phyloP scores from a whole-genome alignment of 306 rosid species.

The Lablab purpureus region DNA sequence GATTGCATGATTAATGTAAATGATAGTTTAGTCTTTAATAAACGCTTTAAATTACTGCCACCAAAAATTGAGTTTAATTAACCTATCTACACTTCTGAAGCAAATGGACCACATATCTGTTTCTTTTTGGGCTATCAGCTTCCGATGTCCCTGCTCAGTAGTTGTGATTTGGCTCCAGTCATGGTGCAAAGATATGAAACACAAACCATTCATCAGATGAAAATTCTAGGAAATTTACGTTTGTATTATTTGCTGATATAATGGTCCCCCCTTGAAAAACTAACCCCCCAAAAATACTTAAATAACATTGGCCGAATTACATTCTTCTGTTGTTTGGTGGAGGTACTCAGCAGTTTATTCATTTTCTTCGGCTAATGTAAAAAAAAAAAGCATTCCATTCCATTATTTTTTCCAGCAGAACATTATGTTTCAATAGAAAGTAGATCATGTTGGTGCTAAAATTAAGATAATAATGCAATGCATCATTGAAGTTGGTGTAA shows the following conservation, averaged over 20 bases:
- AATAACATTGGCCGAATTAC: neutral
- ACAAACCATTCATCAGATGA: neutral
- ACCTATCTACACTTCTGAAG: neutral
- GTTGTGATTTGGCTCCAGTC: neutral
- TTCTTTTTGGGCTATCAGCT: neutral
- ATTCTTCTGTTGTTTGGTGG: neutral
- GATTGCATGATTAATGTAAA: conserved; percentile 21
- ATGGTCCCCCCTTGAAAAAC: conserved; percentile 23
- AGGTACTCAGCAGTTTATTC: neutral
- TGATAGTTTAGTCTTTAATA: neutral
- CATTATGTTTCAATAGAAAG: conserved; percentile 24
- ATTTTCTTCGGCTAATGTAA: neutral
- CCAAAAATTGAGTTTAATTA: neutral
- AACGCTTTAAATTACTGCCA: neutral
- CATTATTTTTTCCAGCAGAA: neutral
- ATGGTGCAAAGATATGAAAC: neutral
- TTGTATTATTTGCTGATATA: conserved; percentile 7
- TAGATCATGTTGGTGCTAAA: conserved; percentile 40
- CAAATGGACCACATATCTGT: neutral
- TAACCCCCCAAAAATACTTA: neutral
- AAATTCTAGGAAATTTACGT: conserved; percentile 24
- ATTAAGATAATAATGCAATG: conserved; percentile 24
- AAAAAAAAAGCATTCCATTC: neutral
- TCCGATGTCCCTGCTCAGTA: neutral
- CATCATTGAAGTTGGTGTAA: conserved; percentile 5